Evolutionary conservation across 768 basidiomycete species (phyloP).

Genomic region (Lactarius trivialis): DNA sequence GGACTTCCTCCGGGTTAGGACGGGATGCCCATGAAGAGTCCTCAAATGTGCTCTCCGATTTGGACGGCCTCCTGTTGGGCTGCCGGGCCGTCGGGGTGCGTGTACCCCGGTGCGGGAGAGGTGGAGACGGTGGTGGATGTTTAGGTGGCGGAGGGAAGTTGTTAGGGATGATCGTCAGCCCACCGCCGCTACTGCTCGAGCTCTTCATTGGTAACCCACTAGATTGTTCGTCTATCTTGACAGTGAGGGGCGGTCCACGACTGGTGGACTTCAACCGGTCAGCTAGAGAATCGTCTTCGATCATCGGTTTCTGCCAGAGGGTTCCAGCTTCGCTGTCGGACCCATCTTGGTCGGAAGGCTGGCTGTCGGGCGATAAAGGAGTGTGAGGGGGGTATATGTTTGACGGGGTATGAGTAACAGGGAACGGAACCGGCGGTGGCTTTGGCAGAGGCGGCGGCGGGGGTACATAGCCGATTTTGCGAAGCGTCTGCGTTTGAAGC

Average conservation of each 20-base stretch:
- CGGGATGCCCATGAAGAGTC: conserved; percentile 84
- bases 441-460: conserved; percentile 21
- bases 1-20: conserved; percentile 87
- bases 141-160: conserved; percentile 25
- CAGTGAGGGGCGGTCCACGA: conserved; percentile 24
- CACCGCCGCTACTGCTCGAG: conserved; percentile 26
- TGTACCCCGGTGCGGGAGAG: conserved; percentile 14
- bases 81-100: conserved; percentile 26
- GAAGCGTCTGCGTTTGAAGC: conserved; percentile 11
- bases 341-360: conserved; percentile 35
- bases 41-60: conserved; percentile 53
- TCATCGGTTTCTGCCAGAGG: conserved; percentile 41
- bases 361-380: conserved; percentile 16
- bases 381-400: conserved; percentile 9
- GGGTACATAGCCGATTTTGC: conserved; percentile 19
- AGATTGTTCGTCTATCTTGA: conserved; percentile 23
- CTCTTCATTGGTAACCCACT: conserved; percentile 24
- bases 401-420: conserved; percentile 5
- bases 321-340: conserved; percentile 46
- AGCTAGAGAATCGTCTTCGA: conserved; percentile 16
- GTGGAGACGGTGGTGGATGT: conserved; percentile 27
- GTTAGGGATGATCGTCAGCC: conserved; percentile 33
- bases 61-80: conserved; percentile 21
- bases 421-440: conserved; percentile 11
- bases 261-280: conserved; percentile 5